Percentiles rank a stretch among this genome's conserved stretches.
Evolutionary conservation across 2,329 filamentous ascomycete genomes (phyloP).

Genomic region (Shiraia sp.): DNA sequence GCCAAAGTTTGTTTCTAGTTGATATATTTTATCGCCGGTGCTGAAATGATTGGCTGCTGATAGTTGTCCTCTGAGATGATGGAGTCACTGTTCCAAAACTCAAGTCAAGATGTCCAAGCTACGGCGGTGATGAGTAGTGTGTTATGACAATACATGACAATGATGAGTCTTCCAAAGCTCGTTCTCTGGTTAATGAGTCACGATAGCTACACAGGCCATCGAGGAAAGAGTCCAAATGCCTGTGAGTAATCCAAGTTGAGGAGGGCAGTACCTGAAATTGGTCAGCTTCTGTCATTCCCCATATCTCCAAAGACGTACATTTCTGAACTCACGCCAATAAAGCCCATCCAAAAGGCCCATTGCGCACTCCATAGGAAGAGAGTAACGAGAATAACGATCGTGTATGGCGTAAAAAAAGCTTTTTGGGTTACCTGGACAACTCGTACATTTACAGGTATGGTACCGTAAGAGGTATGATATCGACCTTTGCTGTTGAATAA

Average conservation of each 20-base stretch:
- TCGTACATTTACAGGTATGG: conserved; percentile 6
- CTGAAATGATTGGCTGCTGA: no score
- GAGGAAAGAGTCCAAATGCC: no score
- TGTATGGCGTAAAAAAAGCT: conserved; percentile 10
- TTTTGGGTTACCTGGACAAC: conserved; percentile 2
- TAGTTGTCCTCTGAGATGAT: no score
- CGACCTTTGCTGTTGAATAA: conserved; percentile 3
- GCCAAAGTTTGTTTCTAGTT: no score
- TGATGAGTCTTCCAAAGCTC: no score
- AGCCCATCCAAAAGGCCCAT: conserved; percentile 38
- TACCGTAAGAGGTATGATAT: conserved; percentile 14
- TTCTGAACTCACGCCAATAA: conserved; percentile 26
- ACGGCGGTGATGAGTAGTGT: no score
- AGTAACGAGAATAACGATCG: conserved; percentile 15
- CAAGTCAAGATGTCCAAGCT: no score
- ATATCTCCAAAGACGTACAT: conserved; percentile 22
- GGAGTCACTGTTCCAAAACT: no score
- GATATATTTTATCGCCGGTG: no score
- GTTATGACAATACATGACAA: no score
- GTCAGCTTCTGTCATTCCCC: conserved; percentile 14
- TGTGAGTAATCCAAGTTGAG: conserved; percentile 26
- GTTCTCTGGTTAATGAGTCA: no score
- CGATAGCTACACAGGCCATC: no score
- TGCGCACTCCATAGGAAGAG: conserved; percentile 30
- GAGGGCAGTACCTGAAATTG: conserved; percentile 31